phyloP scores from a whole-genome alignment of 805 yeast genomes.

The Nakazawaea peltata region DNA sequence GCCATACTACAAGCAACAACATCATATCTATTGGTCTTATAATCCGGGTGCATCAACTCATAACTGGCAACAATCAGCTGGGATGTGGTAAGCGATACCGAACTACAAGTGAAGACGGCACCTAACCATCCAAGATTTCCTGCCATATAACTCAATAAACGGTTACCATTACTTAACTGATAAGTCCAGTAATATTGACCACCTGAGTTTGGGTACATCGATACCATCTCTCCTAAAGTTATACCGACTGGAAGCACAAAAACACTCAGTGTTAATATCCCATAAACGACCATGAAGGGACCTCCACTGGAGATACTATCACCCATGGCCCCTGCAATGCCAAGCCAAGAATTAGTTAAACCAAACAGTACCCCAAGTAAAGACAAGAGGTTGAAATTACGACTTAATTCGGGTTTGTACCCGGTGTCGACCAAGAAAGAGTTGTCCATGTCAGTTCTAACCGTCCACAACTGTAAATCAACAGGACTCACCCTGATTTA shows the following conservation, averaged over 20 bases:
- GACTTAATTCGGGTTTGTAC: constrained; percentile 48
- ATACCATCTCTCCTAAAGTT: constrained; percentile 17
- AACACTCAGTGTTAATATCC: constrained; percentile 24
- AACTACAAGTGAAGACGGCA: constrained; percentile 12
- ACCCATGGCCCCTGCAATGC: constrained; percentile 27
- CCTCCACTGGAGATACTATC: constrained; percentile 30
- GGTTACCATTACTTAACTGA: constrained; percentile 16
- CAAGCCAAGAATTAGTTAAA: constrained; percentile 25
- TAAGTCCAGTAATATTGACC: constrained; percentile 26
- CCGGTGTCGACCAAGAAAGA: too few species aligned
- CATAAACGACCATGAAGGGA: constrained; percentile 30
- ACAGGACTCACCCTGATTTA: too few species aligned
- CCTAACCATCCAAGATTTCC: constrained; percentile 20
- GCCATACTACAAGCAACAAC: constrained; percentile 11
- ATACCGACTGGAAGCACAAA: constrained; percentile 20
- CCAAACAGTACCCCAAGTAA: constrained; percentile 55
- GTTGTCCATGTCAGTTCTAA: too few species aligned
- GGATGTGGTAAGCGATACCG: constrained; percentile 10
- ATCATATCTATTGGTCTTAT: constrained; percentile 12
- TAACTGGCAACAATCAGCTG: constrained; percentile 11
- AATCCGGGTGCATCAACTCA: constrained; percentile 10
- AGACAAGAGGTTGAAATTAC: constrained; percentile 45
- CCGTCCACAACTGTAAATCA: too few species aligned
- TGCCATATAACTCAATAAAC: constrained; percentile 16
- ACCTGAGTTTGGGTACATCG: constrained; percentile 24